Conservation (phyloP, 208 protist genomes). For the Herpetomonas muscarum region DNA sequence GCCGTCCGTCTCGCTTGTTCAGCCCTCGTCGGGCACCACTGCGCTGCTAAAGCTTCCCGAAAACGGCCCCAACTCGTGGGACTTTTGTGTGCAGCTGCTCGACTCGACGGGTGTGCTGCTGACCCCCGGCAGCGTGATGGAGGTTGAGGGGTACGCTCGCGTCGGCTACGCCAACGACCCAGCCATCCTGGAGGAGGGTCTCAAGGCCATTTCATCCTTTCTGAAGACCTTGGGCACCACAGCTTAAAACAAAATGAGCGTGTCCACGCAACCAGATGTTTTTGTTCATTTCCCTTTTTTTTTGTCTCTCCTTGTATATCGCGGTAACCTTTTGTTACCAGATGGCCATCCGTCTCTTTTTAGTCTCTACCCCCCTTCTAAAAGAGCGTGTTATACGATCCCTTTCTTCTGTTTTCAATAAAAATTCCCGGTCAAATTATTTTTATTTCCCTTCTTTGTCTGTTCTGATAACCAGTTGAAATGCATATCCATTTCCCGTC, state of each 20-base stretch:
- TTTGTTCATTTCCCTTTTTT: too few relatives aligned
- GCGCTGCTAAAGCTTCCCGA: conserved; percentile 6
- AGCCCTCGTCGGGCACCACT: conserved; percentile 5
- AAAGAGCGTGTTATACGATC: too few relatives aligned
- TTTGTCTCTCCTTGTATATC: too few relatives aligned
- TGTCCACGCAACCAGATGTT: too few relatives aligned
- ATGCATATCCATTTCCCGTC: too few relatives aligned
- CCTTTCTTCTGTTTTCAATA: too few relatives aligned
- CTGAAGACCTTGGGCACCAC: background rate
- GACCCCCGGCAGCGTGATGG: conserved; percentile 8
- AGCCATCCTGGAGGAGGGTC: background rate
- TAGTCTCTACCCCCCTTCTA: too few relatives aligned
- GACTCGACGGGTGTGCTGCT: conserved; percentile 10
- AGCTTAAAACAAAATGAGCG: background rate
- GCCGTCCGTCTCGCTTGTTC: background rate
- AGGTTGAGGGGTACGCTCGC: conserved; percentile 10
- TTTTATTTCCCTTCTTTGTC: too few relatives aligned
- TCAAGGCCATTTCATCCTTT: conserved; percentile 1
- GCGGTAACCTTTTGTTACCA: too few relatives aligned
- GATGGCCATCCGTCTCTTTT: too few relatives aligned
- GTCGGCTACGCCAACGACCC: conserved; percentile 9
- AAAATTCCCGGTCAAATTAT: too few relatives aligned
- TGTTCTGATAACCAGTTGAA: too few relatives aligned
- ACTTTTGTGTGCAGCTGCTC: conserved; percentile 7
- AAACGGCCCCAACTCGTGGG: background rate